phyloP scores from a whole-genome alignment of 1,139 yeast genomes.

The Blastobotrys arbuscula region DNA sequence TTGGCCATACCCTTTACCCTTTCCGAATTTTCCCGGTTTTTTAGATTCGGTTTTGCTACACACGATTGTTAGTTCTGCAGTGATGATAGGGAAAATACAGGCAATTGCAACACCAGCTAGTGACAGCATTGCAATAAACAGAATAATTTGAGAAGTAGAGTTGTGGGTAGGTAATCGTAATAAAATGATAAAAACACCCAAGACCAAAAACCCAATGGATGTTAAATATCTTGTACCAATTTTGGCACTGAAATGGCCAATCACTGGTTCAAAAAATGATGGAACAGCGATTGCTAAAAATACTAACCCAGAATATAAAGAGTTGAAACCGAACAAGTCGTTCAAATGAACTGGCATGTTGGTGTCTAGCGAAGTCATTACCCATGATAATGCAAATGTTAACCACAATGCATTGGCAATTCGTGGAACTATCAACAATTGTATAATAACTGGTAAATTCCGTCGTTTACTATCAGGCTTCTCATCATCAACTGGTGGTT shows the following conservation, averaged over 20 bases:
- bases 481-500: neutral
- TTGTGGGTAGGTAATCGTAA: conserved; percentile 30
- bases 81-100: conserved; percentile 26
- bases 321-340: conserved; percentile 29
- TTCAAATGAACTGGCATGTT: conserved; percentile 32
- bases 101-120: conserved; percentile 28
- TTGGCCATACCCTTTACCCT: conserved; percentile 34
- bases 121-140: conserved; percentile 30
- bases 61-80: conserved; percentile 32
- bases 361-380: conserved; percentile 32
- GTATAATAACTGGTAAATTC: conserved; percentile 4
- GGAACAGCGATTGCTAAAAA: conserved; percentile 34
- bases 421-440: conserved; percentile 22
- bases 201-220: conserved; percentile 25
- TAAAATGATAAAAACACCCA: conserved; percentile 27
- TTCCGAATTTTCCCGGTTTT: conserved; percentile 32
- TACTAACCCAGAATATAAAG: conserved; percentile 32
- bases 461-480: neutral
- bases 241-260: conserved; percentile 31
- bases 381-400: conserved; percentile 31
- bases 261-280: conserved; percentile 31
- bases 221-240: conserved; percentile 31
- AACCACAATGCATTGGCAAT: conserved; percentile 26
- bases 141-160: conserved; percentile 26
- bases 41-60: conserved; percentile 25